Percentiles rank a stretch among this genome's conserved stretches.
phyloP scores from a whole-genome alignment of 2,329 filamentous ascomycete genomes.

The Sodiomyces alkalinus region DNA sequence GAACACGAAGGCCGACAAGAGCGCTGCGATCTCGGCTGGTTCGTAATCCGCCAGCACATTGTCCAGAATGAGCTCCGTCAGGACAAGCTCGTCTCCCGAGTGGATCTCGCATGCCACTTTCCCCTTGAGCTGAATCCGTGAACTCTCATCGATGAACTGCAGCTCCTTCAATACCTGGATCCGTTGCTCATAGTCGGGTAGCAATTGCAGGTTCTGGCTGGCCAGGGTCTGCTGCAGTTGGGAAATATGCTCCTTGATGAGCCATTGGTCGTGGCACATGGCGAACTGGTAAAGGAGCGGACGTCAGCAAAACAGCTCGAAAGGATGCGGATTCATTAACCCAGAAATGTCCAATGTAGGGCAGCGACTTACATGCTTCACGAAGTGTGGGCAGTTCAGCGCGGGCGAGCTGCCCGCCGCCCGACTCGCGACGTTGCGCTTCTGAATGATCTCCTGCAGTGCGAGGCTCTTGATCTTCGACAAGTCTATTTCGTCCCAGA shows the following conservation, averaged over 20 bases:
- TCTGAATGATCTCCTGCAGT: conserved; percentile 64
- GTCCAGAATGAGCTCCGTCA: conserved; percentile 91
- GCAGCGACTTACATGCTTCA: conserved; percentile 63
- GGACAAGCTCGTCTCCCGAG: conserved; percentile 86
- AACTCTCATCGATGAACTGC: conserved; percentile 75
- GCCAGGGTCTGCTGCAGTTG: conserved; percentile 81
- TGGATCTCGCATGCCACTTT: conserved; percentile 98
- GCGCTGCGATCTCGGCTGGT: conserved; percentile 87
- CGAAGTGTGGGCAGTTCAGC: conserved; percentile 57
- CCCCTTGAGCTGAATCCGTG: conserved; percentile 86
- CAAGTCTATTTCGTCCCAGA: conserved; percentile 79
- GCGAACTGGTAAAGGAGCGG: conserved; percentile 54
- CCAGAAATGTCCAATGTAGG: background rate
- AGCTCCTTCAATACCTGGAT: conserved; percentile 85
- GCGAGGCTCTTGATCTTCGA: conserved; percentile 67
- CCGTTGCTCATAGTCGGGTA: conserved; percentile 93
- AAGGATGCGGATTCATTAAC: background rate
- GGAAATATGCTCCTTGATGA: conserved; percentile 85
- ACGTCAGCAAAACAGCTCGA: conserved; percentile 4
- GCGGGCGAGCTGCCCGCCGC: conserved; percentile 51
- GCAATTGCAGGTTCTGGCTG: conserved; percentile 86
- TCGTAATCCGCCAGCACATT: conserved; percentile 93
- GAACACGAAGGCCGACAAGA: conserved; percentile 91
- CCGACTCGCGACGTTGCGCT: conserved; percentile 47
- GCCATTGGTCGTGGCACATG: conserved; percentile 93